Evolutionary conservation across 805 yeast species (phyloP), one percentile per base, ranked within the genome.

Genomic region (Clavispora phyllophila): DNA sequence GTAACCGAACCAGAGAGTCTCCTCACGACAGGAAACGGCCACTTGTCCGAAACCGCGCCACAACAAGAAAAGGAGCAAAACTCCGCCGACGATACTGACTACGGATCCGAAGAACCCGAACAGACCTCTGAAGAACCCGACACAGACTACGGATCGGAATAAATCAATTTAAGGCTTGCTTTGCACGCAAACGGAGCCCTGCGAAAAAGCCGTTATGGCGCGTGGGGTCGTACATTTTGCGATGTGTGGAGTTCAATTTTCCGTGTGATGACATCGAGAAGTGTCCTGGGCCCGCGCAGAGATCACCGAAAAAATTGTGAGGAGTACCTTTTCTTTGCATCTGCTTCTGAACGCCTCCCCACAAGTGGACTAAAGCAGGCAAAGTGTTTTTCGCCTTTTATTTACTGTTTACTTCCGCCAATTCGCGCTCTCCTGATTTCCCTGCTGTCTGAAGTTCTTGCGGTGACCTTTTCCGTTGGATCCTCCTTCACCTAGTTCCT

Each of bases 221-320:
- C 15, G 19, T 13, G 33, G 14, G 27, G 20, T 10, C 31, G 28
- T 14, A 15, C 25, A 18, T 9, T 9, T 17, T 9, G 27, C 8
- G 46, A 37, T 37, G 48, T 45, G 48, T 43, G 47, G 41, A 33
- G 47, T 32, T 43, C 47, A 43, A 40, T 39, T 38, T 22, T 31
- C 27, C 34, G 41, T 20, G 36, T 26, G 26, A 36, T 15, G 27
- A 18, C 18, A 12, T 15, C 17, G 24, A 24, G 39, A 25, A 38
- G 27, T 20, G 20, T 7, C 19, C 20, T 17, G 20, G 33, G 2
- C n/a, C 22, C 44, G 50, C 50, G 50, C 50, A 44, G 47, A 47
- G 48, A 47, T 47, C 50, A 41, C 40, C 35, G 44, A 43, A 46
- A 46, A 36, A 45, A 39, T 15, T 19, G 28, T n/a, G 19, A 35